Percentiles rank a stretch among this genome's conserved stretches.
phyloP scores from a whole-genome alignment of 2,329 filamentous ascomycete genomes.

The Gaeumannomyces sp. region DNA sequence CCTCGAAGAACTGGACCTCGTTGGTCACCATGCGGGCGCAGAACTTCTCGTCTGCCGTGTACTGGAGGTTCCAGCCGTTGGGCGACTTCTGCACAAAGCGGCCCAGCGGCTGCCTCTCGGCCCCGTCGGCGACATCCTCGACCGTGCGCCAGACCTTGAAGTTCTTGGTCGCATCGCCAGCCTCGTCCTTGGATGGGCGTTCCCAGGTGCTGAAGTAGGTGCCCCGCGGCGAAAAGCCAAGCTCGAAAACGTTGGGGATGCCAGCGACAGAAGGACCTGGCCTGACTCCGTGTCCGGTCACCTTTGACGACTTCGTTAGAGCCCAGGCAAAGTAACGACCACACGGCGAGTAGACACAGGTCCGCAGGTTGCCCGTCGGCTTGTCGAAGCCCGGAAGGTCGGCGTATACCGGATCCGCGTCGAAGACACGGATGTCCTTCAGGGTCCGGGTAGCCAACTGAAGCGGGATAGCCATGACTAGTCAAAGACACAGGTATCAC shows the following conservation, averaged over 20 bases:
- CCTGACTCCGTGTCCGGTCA: constrained; percentile 78
- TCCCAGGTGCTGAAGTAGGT: constrained; percentile 97
- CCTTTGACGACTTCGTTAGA: constrained; percentile 77
- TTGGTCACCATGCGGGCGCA: constrained; percentile 94
- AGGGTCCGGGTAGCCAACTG: constrained; percentile 97
- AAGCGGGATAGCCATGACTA: constrained; percentile 89
- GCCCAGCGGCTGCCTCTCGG: constrained; percentile 69
- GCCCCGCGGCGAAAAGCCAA: constrained; percentile 88
- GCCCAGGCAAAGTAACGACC: constrained; percentile 96
- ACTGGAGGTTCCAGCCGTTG: constrained; percentile 95
- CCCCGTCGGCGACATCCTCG: constrained; percentile 56
- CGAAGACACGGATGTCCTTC: constrained; percentile 90
- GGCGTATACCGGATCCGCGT: constrained; percentile 85
- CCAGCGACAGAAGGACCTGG: constrained; percentile 65
- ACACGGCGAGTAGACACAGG: constrained; percentile 91
- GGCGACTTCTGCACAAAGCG: constrained; percentile 94
- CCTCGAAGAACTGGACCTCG: constrained; percentile 95
- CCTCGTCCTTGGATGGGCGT: constrained; percentile 84
- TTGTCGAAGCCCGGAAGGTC: constrained; percentile 75
- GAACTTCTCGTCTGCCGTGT: constrained; percentile 86
- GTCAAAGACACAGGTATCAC: constrained; percentile 68
- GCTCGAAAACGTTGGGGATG: constrained; percentile 84
- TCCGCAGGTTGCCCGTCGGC: constrained; percentile 90
- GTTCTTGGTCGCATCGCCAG: constrained; percentile 91
- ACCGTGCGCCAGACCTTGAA: constrained; percentile 91